Base-by-base conservation (phyloP, 2,329 filamentous ascomycete species). In the Daldinia sp. region DNA sequence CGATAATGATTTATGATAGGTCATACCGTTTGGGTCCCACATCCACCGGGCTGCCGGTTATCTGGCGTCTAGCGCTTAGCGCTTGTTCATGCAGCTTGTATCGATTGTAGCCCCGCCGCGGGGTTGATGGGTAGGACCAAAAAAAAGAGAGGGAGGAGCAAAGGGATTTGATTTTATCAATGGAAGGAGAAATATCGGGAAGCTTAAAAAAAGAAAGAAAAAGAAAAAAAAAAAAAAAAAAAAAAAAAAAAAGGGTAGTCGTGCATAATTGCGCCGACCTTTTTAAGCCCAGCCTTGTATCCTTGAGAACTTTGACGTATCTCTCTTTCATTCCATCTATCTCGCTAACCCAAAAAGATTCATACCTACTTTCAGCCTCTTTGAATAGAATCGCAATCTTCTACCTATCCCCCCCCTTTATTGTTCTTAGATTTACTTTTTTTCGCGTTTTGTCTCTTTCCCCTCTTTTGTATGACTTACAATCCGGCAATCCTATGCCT, bases 171-270 rank as follows among this genome's bases (percentile, higher is more conserved):
- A 60, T 57, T 41, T 61, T 23, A 56, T 28, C n/a, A 56, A 56
- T 41, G 46, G 13, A 46, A 61, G 60, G 62, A 66, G 59, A 66
- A 68, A 71, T 61, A 60, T 68, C 65, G 63, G 60, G 7, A 60
- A 64, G 30, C 59, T 30, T 30, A 55, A 46, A 44, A 60, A 35
- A 35, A 35, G 9, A 26, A 39, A 20, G 26, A 39, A 46, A 44
- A 60, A 35, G 9, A 35, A 35, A 35, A 35, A 35, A 26, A 39
- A 20, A 33, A 39, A 46, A 44, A 60, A 35, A 35, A 35, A 35
- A 26, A 46, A 44, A 60, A 35, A 35, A 35, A 35, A 26, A 39
- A 20, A 33, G 35, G 15, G 23, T n/a, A 50, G 26, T 50, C 46
- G 26, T 26, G 30, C 30, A 50, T 50, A 50, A 30, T 50, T 50